These are phyloP conservation scores for Oryza longistaminata DNA, from an alignment of 176 grass and related monocot species.

Conservation along the genomic window DNA sequence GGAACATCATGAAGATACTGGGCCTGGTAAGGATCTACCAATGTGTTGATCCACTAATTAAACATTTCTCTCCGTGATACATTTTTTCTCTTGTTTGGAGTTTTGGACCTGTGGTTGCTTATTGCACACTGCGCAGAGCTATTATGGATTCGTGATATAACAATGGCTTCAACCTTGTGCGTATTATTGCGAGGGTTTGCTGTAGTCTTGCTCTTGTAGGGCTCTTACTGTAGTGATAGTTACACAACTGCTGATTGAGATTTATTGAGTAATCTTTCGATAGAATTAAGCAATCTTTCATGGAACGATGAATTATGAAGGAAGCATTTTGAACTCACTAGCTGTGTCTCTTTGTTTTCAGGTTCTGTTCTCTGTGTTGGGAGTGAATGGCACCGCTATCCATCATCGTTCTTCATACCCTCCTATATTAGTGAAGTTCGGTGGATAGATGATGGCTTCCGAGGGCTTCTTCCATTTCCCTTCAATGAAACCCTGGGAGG, in stretches of 20 bases:
- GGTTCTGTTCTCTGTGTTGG: constrained; percentile 81
- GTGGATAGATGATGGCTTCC: constrained; percentile 95
- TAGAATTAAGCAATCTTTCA: not conserved
- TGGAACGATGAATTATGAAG: not conserved
- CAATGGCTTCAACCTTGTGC: constrained; percentile 4
- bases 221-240: constrained; percentile 8
- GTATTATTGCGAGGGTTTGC: not conserved
- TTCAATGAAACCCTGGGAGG: constrained; percentile 94
- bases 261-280: not conserved
- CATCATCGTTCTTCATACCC: constrained; percentile 92
- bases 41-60: constrained; percentile 10
- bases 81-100: not conserved
- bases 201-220: not conserved
- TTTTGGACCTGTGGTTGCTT: not conserved
- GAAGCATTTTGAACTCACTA: constrained; percentile 3
- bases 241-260: not conserved
- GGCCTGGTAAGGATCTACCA: constrained; percentile 57
- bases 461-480: constrained; percentile 88
- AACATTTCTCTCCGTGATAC: not conserved
- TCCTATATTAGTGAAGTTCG: constrained; percentile 84
- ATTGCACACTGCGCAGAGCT: not conserved
- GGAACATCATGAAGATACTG: constrained; percentile 85
- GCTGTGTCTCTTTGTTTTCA: constrained; percentile 34
- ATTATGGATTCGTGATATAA: not conserved
- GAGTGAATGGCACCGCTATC: constrained; percentile 96